phyloP scores from a whole-genome alignment of 345 rosid species.

The Hibiscus trionum region DNA sequence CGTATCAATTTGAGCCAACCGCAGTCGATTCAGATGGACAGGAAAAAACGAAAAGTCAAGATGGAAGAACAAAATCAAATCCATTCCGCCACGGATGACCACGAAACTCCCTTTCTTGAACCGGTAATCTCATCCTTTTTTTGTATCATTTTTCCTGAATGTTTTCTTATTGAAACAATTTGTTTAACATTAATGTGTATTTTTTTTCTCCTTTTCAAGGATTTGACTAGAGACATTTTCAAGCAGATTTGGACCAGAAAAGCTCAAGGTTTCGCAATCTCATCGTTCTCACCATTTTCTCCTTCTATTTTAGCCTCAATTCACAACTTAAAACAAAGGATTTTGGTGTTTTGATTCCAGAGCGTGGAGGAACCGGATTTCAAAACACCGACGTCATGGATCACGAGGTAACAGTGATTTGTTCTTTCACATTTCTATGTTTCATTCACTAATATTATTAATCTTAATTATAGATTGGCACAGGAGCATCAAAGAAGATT shows the following conservation, averaged over 20 bases:
- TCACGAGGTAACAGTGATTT: constrained; percentile 38
- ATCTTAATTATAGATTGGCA: constrained; percentile 33
- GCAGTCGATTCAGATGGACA: background rate
- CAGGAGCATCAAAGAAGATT: constrained; percentile 56
- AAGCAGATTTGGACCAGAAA: constrained; percentile 66
- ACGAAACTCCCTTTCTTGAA: background rate
- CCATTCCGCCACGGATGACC: background rate
- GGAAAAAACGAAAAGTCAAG: background rate
- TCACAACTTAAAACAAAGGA: background rate
- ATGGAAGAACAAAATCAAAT: background rate
- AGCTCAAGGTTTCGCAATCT: constrained; percentile 43
- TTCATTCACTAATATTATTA: background rate
- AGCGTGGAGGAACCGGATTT: constrained; percentile 39
- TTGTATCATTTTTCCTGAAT: background rate
- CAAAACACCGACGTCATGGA: constrained; percentile 44
- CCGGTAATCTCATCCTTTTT: background rate
- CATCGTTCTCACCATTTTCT: background rate
- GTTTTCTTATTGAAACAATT: background rate
- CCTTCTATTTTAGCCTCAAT: background rate
- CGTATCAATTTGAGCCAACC: background rate
- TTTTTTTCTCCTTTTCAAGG: constrained; percentile 27
- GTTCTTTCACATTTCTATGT: background rate
- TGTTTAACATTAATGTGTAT: background rate
- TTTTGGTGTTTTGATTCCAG: constrained; percentile 22
- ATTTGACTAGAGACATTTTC: constrained; percentile 73